Evolutionary conservation across 2,329 filamentous ascomycete genomes (phyloP).

Genomic region (Colletotrichum chlorophyti): DNA sequence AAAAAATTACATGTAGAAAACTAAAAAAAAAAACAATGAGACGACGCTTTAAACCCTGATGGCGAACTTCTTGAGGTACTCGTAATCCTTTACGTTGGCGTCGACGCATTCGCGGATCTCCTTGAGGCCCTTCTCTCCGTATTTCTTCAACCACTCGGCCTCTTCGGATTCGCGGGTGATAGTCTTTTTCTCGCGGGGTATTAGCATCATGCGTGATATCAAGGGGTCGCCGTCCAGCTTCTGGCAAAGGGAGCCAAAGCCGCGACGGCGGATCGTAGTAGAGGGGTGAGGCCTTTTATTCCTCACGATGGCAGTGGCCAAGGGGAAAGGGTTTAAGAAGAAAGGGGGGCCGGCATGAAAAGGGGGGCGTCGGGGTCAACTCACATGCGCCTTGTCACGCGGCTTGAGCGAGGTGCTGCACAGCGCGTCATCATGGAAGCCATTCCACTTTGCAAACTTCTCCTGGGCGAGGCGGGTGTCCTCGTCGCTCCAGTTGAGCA

Average conservation of each 20-base stretch:
- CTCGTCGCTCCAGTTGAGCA: conserved; percentile 85
- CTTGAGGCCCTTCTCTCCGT: conserved; percentile 73
- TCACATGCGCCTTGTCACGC: conserved; percentile 67
- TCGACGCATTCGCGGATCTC: conserved; percentile 75
- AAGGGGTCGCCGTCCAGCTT: conserved; percentile 1
- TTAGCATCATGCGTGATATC: conserved; percentile 17
- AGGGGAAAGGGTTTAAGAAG: conserved; percentile 2
- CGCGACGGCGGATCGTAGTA: conserved; percentile 10
- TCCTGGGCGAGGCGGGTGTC: conserved; percentile 75
- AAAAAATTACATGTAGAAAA: too few species aligned
- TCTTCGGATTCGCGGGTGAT: conserved; percentile 72
- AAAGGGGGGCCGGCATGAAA: background rate
- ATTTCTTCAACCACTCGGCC: conserved; percentile 76
- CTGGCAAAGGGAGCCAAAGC: conserved; percentile 4
- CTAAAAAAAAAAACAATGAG: too few species aligned
- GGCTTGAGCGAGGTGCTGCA: conserved; percentile 79
- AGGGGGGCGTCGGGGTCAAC: conserved; percentile 36
- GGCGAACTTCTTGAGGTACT: conserved; percentile 82
- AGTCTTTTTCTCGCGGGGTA: conserved; percentile 55
- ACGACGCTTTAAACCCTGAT: conserved; percentile 57
- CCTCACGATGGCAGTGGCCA: too few species aligned
- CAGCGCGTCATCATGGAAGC: conserved; percentile 96
- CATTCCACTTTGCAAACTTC: conserved; percentile 95
- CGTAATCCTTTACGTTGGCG: conserved; percentile 76
- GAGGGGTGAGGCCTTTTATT: too few species aligned